Evolutionary conservation across 495 filamentous ascomycete species (phyloP), one percentile per base, ranked within the genome.

Genomic region (Neurospora sp.): DNA sequence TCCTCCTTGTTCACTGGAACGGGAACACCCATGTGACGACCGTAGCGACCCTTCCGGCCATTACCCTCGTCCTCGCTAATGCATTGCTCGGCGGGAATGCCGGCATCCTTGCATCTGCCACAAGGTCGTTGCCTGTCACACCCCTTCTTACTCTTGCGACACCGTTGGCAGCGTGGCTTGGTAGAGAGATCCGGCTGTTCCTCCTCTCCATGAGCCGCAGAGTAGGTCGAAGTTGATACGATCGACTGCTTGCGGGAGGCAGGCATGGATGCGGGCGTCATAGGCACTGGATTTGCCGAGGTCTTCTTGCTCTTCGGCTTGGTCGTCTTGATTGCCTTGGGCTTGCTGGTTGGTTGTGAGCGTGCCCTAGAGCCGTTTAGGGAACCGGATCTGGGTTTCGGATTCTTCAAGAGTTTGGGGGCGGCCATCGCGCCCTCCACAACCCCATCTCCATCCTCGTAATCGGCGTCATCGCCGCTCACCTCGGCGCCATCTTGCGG

Each of bases 101-200:
- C 96, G 37, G 96, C 96, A 83, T 99, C 96, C 79, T 93, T 93
- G 89, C 96, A 99, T 73, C 96, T 88, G 44, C 93, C 92, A 78
- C 96, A 99, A 12, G 96, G 96, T 48, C 96, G 90, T 78, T 97
- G 94, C 70, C 96, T 90, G 84, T 99, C 96, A 79, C 96, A 99
- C 7, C 96, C 96, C 83, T 99, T 99, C 87, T 99, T 99, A 81
- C 94, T 98, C 88, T 98, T 98, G 74, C 96, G 91, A 85, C 96
- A 99, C 65, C 96, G 92, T 79, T 98, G 96, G 86, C 96, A 99
- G 75, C 96, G 94, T 39, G 96, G 96, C 82, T 98, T 97, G 44
- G 91, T 93, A 1, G 93, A 96, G 22, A 97, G 84, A 75, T 97
- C 94, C 69, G 96, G 93, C 59, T 97, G 93, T 73, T 97, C 96